A percentile compares a stretch with the other conserved stretches of the same genome.
These are phyloP conservation scores for Malus asiatica DNA, from an alignment of 306 rosid species.

Conservation along the genomic window DNA sequence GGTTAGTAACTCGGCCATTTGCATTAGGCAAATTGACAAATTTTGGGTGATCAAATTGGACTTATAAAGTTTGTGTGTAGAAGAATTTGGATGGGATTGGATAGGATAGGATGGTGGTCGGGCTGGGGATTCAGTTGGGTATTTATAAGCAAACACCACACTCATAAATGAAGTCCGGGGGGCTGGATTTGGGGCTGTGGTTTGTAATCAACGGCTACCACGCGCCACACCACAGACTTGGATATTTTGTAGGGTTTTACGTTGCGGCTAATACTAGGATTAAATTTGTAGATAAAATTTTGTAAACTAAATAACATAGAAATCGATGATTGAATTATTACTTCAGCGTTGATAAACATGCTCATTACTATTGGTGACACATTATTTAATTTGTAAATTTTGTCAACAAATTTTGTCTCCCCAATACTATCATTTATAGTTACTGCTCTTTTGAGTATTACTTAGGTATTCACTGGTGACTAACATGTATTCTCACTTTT, in stretches of 20 bases:
- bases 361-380: fast-evolving
- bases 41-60: not conserved
- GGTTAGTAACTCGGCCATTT: slow-evolving; percentile 18
- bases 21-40: not conserved
- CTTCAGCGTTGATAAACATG: no score
- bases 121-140: not conserved
- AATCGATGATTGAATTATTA: no score
- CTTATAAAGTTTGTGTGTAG: not conserved
- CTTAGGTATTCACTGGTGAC: no score
- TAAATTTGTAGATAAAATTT: no score
- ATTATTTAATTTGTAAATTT: no score
- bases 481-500: no score
- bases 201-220: not conserved
- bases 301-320: no score
- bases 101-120: not conserved
- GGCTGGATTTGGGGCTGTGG: not conserved
- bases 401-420: no score
- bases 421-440: fast-evolving
- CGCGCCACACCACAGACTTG: not conserved
- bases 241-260: not conserved
- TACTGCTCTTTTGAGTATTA: no score
- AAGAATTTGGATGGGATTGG: not conserved
- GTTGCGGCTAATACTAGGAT: no score
- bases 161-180: not conserved
- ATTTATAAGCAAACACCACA: not conserved